Base-by-base conservation (phyloP, 768 basidiomycete species). In the Leccinum subgranulosum region DNA sequence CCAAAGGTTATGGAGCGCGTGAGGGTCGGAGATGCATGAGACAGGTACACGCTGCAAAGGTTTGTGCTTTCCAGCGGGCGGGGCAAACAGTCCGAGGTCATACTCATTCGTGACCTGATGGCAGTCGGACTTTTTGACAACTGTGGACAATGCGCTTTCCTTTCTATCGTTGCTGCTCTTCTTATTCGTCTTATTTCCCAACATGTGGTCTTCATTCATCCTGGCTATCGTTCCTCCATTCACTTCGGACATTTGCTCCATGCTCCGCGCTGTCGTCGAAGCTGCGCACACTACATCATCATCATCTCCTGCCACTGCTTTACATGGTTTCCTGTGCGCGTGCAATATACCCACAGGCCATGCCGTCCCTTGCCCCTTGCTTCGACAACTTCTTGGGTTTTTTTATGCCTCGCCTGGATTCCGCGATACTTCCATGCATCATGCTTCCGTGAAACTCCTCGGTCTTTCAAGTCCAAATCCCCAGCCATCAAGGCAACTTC, bases 121-220 rank as follows among this genome's bases (percentile, higher is more conserved):
- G 64, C 67, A 69, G 64, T 67, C 62, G 61, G 66, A 66, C 64
- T 63, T 67, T n/a, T 60, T 49, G 60, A 56, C 59, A 54, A 62
- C 54, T 57, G 52, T 57, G 60, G 64, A 69, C 63, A 61, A 61
- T 65, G 27, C 56, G 59, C 49, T 66, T 66, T 65, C 66, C 61
- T 67, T 60, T 64, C 54, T 49, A 48, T 66, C 54, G 5, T 50
- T 58, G 51, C 34, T 41, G 55, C 2, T 51, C 58, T 58, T 58
- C 63, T 69, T 59, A 64, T 66, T 60, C 57, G 53, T 59, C 59
- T 60, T 60, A 66, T 62, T 66, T 65, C 61, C 56, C 63, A 56
- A 61, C 64, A 66, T 70, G 63, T 53, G 60, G 61, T 62, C 51
- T 60, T 60, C 58, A 55, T 61, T 61, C 64, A 46, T 56, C 53